These are phyloP conservation scores for Artomyces pyxidatus DNA, from an alignment of 768 basidiomycete genomes.

Conservation along the genomic window DNA sequence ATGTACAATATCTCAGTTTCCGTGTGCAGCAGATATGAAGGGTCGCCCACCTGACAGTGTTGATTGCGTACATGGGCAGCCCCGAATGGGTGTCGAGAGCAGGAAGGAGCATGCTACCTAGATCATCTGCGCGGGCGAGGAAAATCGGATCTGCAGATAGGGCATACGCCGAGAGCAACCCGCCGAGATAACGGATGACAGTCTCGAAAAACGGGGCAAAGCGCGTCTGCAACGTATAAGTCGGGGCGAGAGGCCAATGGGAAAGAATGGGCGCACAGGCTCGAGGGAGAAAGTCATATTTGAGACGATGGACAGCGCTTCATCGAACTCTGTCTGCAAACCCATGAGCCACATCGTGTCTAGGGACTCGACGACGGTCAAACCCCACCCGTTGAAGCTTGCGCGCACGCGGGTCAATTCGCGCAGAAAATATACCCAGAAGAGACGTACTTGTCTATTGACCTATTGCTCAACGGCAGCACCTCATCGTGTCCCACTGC, in stretches of 20 bases:
- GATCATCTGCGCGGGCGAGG: slow-evolving; percentile 66
- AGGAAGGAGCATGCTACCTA: slow-evolving; percentile 64
- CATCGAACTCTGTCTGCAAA: slow-evolving; percentile 58
- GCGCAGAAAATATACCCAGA: not conserved
- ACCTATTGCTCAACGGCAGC: slow-evolving; percentile 38
- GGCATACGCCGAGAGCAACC: slow-evolving; percentile 67
- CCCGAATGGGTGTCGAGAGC: slow-evolving; percentile 65
- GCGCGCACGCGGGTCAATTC: not conserved
- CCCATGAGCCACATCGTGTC: slow-evolving; percentile 85
- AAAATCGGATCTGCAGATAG: slow-evolving; percentile 56
- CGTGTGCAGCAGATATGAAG: too few species aligned
- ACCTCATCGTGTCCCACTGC: slow-evolving; percentile 62
- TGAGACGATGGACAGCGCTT: slow-evolving; percentile 48
- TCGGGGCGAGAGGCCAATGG: not conserved
- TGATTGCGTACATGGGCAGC: slow-evolving; percentile 62
- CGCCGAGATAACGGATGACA: slow-evolving; percentile 83
- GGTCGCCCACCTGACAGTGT: slow-evolving; percentile 56
- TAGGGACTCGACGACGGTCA: slow-evolving; percentile 72
- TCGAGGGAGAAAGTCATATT: slow-evolving; percentile 41
- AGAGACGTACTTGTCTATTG: slow-evolving; percentile 42
- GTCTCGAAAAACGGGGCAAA: slow-evolving; percentile 70
- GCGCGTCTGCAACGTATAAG: slow-evolving; percentile 15
- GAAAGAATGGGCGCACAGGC: slow-evolving; percentile 22
- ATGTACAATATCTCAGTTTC: too few species aligned
- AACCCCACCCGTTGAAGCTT: slow-evolving; percentile 78